phyloP scores from a whole-genome alignment of 495 filamentous ascomycete genomes.

The Podospora bellae-mahoneyi region DNA sequence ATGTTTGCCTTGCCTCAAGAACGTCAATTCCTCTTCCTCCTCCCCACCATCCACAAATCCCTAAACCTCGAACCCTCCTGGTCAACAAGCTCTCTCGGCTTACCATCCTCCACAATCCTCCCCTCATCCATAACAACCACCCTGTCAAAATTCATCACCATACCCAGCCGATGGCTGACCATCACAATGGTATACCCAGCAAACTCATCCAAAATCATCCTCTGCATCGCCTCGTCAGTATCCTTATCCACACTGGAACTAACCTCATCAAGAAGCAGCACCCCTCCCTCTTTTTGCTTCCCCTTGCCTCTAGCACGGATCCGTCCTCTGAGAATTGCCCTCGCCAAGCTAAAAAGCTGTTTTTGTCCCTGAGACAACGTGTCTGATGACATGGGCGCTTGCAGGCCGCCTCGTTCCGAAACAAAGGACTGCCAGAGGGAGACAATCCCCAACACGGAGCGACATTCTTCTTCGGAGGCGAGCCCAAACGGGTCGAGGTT shows the following conservation, averaged over 20 bases:
- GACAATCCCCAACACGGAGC: constrained; percentile 48
- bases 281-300: constrained; percentile 22
- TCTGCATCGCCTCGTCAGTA: constrained; percentile 45
- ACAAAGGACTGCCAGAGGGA: constrained; percentile 45
- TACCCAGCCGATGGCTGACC: constrained; percentile 47
- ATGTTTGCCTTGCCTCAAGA: neutral
- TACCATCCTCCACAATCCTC: constrained; percentile 42
- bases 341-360: constrained; percentile 63
- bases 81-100: constrained; percentile 32
- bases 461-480: constrained; percentile 40
- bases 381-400: constrained; percentile 48
- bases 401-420: constrained; percentile 50
- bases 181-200: constrained; percentile 45
- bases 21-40: neutral
- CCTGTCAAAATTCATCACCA: constrained; percentile 46
- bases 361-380: constrained; percentile 59
- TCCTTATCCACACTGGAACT: constrained; percentile 45
- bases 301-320: constrained; percentile 18
- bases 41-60: constrained; percentile 30
- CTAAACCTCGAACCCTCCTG: constrained; percentile 36
- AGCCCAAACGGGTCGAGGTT: constrained; percentile 45
- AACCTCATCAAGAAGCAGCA: constrained; percentile 42
- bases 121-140: constrained; percentile 46
- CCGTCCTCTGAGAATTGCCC: constrained; percentile 51
- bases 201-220: constrained; percentile 45